These are phyloP conservation scores for Eucalyptus tenuipes DNA, from an alignment of 345 rosid genomes.

Conservation along the genomic window DNA sequence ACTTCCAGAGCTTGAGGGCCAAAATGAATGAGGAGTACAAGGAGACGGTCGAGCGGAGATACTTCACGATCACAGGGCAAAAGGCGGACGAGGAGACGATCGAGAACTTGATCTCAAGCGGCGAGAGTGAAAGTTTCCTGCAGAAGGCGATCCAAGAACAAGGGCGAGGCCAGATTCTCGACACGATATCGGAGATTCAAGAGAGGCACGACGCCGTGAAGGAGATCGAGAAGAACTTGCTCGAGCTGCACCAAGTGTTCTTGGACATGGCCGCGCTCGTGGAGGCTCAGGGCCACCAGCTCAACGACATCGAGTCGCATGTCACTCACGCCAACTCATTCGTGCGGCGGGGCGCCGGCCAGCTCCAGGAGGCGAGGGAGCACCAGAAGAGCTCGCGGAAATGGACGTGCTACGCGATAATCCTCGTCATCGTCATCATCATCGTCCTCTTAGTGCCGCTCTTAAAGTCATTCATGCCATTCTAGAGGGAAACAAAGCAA, in stretches of 20 bases:
- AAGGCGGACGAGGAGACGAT: constrained; percentile 65
- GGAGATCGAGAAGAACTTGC: constrained; percentile 77
- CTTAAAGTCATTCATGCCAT: not conserved
- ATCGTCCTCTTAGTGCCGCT: constrained; percentile 39
- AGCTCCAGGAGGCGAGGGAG: constrained; percentile 60
- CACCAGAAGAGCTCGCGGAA: constrained; percentile 67
- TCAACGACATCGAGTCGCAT: constrained; percentile 68
- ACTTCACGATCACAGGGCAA: constrained; percentile 69
- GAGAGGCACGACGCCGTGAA: constrained; percentile 82
- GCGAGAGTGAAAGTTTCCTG: constrained; percentile 76
- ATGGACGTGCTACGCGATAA: constrained; percentile 55
- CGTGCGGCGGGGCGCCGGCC: constrained; percentile 50
- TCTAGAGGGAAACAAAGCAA: not conserved
- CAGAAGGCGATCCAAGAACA: constrained; percentile 91
- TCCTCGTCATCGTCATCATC: constrained; percentile 23
- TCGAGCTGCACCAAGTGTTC: constrained; percentile 77
- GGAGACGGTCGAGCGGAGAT: constrained; percentile 77
- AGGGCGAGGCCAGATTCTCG: constrained; percentile 76
- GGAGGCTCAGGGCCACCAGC: constrained; percentile 85
- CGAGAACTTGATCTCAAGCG: constrained; percentile 65
- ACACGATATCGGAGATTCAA: constrained; percentile 77
- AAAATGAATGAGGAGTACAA: constrained; percentile 50
- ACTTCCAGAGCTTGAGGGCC: constrained; percentile 48
- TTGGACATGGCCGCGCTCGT: constrained; percentile 79
- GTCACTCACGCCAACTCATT: constrained; percentile 72